phyloP scores from a whole-genome alignment of 257 asterid genomes.

The Solanum tacnaense region DNA sequence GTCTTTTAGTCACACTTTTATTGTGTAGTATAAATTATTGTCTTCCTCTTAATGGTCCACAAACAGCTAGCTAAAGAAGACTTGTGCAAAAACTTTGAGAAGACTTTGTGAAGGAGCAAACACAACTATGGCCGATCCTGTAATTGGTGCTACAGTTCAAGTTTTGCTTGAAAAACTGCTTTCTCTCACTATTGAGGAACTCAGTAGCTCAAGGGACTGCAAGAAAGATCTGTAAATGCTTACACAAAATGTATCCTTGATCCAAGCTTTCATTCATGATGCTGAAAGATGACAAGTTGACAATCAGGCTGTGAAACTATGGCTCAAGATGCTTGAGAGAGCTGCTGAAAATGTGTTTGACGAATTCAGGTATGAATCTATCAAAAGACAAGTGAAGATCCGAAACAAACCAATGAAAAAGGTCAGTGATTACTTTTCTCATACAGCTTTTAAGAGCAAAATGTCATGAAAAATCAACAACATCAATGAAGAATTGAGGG shows the following conservation, averaged over 20 bases:
- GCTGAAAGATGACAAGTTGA: not conserved
- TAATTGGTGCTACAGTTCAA: not conserved
- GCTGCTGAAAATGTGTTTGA: conserved; percentile 9
- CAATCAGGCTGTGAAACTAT: too few species aligned
- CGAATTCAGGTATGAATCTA: not conserved
- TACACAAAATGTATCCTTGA: not conserved
- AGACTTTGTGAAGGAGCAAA: not conserved
- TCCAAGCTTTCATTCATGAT: conserved; percentile 3
- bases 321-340: not conserved
- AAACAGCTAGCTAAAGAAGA: not conserved
- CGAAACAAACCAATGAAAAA: not conserved
- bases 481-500: not conserved
- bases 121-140: not conserved
- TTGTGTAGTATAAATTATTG: too few species aligned
- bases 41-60: not conserved
- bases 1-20: too few species aligned
- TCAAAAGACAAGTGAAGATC: not conserved
- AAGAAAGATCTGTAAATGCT: not conserved
- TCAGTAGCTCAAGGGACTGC: not conserved
- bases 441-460: not conserved
- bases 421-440: not conserved
- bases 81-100: not conserved
- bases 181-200: not conserved
- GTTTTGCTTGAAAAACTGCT: not conserved
- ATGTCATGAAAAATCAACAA: not conserved